Evolutionary conservation across 2,329 filamentous ascomycete species (phyloP).

Genomic region (Pyricularia grisea): DNA sequence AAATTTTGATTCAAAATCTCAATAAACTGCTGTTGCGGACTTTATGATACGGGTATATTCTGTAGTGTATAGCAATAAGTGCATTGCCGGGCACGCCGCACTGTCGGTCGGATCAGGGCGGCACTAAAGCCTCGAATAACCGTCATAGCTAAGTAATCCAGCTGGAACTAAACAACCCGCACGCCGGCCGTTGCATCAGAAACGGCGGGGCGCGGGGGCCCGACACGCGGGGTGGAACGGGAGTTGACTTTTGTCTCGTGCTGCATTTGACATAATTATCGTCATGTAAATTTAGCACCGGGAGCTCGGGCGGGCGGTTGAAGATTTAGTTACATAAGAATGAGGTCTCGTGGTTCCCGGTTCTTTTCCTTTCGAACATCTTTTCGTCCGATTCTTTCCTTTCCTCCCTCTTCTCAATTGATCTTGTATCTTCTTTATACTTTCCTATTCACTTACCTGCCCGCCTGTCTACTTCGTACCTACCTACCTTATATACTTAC

Average conservation of each 20-base stretch:
- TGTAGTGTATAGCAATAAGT: neutral
- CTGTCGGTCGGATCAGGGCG: neutral
- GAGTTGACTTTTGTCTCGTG: neutral
- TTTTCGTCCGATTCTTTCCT: constrained; percentile 1
- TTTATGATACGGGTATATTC: neutral
- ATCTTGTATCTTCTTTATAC: neutral
- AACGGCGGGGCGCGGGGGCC: neutral
- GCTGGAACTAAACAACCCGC: neutral
- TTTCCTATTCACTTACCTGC: neutral
- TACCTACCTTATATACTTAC: too few relatives aligned
- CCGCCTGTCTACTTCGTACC: too few relatives aligned
- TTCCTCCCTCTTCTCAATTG: neutral
- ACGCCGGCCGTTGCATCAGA: neutral
- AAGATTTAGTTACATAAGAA: neutral
- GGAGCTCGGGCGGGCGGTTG: neutral
- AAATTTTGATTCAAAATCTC: neutral
- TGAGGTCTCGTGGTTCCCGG: neutral
- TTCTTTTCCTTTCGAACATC: neutral
- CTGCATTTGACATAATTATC: neutral
- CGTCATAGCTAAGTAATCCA: neutral
- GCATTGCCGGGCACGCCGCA: neutral
- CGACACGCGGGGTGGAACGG: neutral
- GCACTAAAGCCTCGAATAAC: neutral
- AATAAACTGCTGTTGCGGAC: neutral
- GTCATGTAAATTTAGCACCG: neutral